Evolutionary conservation across 177 flowering plant genomes (phyloP).

Genomic region (Vitis hybrid): DNA sequence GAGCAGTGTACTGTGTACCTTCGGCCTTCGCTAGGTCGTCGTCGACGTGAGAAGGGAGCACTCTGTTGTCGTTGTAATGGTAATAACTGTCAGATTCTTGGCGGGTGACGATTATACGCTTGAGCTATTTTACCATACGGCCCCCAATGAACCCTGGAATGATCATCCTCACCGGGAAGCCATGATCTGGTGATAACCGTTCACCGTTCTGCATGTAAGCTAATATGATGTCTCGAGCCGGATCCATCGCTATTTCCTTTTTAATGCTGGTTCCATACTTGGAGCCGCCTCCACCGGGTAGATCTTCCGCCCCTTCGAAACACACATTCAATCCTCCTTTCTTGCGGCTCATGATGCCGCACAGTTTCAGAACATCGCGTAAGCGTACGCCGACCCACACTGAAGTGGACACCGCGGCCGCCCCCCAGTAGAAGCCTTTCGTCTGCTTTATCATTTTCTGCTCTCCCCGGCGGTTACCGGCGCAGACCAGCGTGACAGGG

Average conservation of each 20-base stretch:
- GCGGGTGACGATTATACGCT: conserved; percentile 67
- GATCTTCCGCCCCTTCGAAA: conserved; percentile 91
- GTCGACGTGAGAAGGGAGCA: conserved; percentile 88
- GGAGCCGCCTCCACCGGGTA: conserved; percentile 55
- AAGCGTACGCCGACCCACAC: conserved; percentile 88
- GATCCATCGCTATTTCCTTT: too few species aligned
- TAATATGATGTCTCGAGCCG: too few species aligned
- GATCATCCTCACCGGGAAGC: too few species aligned
- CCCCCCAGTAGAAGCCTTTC: conserved; percentile 96
- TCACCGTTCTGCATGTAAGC: too few species aligned
- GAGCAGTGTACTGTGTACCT: conserved; percentile 38
- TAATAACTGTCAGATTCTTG: conserved; percentile 69
- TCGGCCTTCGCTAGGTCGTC: conserved; percentile 87
- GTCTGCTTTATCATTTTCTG: conserved; percentile 89
- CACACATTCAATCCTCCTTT: conserved; percentile 78
- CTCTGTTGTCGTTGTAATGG: conserved; percentile 80
- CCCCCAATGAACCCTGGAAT: too few species aligned
- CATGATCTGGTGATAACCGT: too few species aligned
- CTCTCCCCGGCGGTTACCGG: conserved; percentile 91
- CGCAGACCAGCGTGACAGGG: conserved; percentile 88
- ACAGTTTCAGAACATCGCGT: conserved; percentile 54
- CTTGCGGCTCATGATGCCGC: conserved; percentile 53
- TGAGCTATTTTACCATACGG: conserved; percentile 51
- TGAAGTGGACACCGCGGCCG: conserved; percentile 77
- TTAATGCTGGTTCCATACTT: too few species aligned